Evolutionary conservation across 305 asterid genomes (phyloP).

Genomic region (Withania somnifera): DNA sequence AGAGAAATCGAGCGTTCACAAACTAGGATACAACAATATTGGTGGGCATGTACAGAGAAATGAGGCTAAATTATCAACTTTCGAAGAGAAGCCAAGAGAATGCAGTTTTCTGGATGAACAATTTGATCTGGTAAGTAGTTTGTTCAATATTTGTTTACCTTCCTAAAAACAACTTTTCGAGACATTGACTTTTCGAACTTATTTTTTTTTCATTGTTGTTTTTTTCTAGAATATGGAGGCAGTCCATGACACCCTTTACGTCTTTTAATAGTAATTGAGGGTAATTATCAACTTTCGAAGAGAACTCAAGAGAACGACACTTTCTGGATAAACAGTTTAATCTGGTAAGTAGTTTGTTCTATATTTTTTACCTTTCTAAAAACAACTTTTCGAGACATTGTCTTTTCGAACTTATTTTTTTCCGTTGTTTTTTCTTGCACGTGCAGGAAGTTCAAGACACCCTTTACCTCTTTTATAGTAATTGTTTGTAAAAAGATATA

Average conservation of each 20-base stretch:
- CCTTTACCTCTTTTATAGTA: not conserved
- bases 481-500: not conserved
- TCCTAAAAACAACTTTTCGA: not conserved
- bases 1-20: conserved; percentile 10
- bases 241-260: not conserved
- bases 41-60: conserved; percentile 10
- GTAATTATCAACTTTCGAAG: conserved; percentile 11
- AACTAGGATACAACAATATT: conserved; percentile 6
- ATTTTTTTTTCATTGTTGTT: not conserved
- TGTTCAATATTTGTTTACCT: too few relatives aligned
- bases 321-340: conserved; percentile 85
- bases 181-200: not conserved
- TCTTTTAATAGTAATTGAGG: not conserved
- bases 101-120: conserved; percentile 78
- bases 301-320: conserved; percentile 50
- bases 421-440: not conserved
- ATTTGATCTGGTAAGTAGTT: conserved; percentile 58
- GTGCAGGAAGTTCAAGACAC: not conserved
- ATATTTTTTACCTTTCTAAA: too few relatives aligned
- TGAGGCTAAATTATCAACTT: conserved; percentile 6
- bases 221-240: not conserved
- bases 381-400: not conserved
- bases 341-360: conserved; percentile 34
- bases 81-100: conserved; percentile 35
- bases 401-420: not conserved